These are phyloP conservation scores for Trichophyton mentagrophytes DNA, from an alignment of 2,329 filamentous ascomycete species.

Conservation along the genomic window DNA sequence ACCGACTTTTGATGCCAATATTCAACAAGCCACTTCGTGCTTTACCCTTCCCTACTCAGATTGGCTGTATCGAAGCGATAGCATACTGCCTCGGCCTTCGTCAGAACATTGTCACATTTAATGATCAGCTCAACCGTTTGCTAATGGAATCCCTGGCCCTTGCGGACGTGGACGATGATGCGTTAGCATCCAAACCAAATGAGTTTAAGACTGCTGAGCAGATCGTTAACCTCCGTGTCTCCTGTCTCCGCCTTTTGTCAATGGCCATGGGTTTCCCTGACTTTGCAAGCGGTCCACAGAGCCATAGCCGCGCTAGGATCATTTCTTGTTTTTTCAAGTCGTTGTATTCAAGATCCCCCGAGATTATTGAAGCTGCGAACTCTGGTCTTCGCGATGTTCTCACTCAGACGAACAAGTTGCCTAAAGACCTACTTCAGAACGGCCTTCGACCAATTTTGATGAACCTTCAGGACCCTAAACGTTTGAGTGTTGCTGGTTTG, in stretches of 20 bases:
- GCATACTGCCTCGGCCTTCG: conserved; percentile 88
- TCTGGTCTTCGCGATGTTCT: conserved; percentile 79
- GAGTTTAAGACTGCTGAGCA: conserved; percentile 93
- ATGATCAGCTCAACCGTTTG: conserved; percentile 78
- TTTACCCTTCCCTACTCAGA: conserved; percentile 86
- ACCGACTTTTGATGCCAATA: conserved; percentile 77
- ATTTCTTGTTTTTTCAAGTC: conserved; percentile 97
- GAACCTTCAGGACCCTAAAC: conserved; percentile 86
- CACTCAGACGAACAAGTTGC: conserved; percentile 76
- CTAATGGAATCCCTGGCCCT: conserved; percentile 88
- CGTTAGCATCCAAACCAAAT: conserved; percentile 76
- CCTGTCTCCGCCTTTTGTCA: conserved; percentile 83
- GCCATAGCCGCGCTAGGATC: conserved; percentile 52
- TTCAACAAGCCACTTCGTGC: conserved; percentile 91
- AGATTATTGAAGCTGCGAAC: conserved; percentile 88
- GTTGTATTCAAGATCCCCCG: conserved; percentile 80
- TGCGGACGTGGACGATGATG: conserved; percentile 89
- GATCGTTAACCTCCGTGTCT: conserved; percentile 81
- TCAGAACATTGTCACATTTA: conserved; percentile 78
- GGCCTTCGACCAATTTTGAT: conserved; percentile 90
- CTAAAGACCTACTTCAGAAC: conserved; percentile 88
- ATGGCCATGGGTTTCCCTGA: conserved; percentile 90
- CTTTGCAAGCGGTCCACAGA: conserved; percentile 63
- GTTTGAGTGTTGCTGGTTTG: conserved; percentile 74
- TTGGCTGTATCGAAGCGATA: conserved; percentile 95